Evolutionary conservation across 1,139 yeast genomes (phyloP).

Genomic region (Hemisphaericaspora lyxosophila): DNA sequence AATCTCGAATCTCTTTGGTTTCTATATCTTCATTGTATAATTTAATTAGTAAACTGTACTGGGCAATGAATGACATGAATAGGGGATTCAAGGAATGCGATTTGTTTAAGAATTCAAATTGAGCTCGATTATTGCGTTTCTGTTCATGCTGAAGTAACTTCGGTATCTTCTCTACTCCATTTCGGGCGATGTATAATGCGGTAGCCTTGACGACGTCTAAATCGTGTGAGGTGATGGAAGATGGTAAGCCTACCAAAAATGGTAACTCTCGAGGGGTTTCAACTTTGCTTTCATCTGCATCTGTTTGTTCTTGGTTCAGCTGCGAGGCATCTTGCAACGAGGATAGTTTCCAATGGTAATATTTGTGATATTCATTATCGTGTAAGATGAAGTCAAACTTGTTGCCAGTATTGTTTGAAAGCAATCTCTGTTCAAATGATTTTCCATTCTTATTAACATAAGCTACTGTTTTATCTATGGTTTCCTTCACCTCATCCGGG

Average conservation of each 20-base stretch:
- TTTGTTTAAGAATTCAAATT: constrained; percentile 66
- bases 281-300: constrained; percentile 6
- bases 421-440: constrained; percentile 61
- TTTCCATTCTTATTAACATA: constrained; percentile 71
- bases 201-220: constrained; percentile 67
- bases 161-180: constrained; percentile 49
- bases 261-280: constrained; percentile 29
- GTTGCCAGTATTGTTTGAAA: constrained; percentile 44
- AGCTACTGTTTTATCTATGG: constrained; percentile 70
- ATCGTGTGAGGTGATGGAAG: constrained; percentile 59
- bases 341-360: constrained; percentile 45
- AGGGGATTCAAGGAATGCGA: constrained; percentile 60
- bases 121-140: constrained; percentile 42
- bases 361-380: constrained; percentile 55
- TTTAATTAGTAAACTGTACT: constrained; percentile 48
- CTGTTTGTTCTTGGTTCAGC: constrained; percentile 3
- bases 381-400: constrained; percentile 64
- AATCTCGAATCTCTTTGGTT: constrained; percentile 1
- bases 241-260: constrained; percentile 50
- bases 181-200: constrained; percentile 64
- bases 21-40: constrained; percentile 11
- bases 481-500: constrained; percentile 53
- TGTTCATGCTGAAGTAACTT: constrained; percentile 38
- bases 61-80: constrained; percentile 53
- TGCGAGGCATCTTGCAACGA: constrained; percentile 1